These are phyloP conservation scores for Picea mariana DNA, from an alignment of 83 land plant genomes.

Conservation along the genomic window DNA sequence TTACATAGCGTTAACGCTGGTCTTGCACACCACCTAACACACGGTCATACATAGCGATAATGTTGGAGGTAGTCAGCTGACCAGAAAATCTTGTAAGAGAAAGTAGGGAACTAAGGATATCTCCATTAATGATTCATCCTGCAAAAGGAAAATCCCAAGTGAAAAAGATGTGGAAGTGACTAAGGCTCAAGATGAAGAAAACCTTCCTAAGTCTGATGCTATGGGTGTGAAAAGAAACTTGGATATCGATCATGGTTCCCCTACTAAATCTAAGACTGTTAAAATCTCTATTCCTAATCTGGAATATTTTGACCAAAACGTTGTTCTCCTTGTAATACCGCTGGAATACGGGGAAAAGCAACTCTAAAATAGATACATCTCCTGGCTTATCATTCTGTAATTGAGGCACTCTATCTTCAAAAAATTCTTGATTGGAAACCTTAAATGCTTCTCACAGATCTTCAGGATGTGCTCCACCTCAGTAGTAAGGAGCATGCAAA, in stretches of 20 bases:
- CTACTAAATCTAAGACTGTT: not conserved
- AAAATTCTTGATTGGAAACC: not conserved
- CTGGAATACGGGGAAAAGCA: not conserved
- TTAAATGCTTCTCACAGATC: not conserved
- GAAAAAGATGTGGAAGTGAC: not conserved
- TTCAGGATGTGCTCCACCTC: not conserved
- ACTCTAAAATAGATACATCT: not conserved
- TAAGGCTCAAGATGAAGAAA: not conserved
- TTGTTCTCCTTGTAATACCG: not conserved
- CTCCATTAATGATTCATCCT: not conserved
- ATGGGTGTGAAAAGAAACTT: not conserved
- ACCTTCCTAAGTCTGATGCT: not conserved
- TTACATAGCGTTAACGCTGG: too few relatives aligned
- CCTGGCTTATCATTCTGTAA: constrained; percentile 13
- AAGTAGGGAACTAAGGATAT: not conserved
- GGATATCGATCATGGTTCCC: not conserved
- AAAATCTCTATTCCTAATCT: not conserved
- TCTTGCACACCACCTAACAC: too few relatives aligned
- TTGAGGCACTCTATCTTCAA: constrained; percentile 12
- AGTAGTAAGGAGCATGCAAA: constrained; percentile 4
- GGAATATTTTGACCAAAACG: not conserved
- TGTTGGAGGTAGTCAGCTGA: not conserved
- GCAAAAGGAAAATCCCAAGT: not conserved
- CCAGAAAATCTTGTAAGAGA: too few relatives aligned
- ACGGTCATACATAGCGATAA: too few relatives aligned